Base-by-base conservation (phyloP, 2,329 filamentous ascomycete species). In the Penicillium sp. region DNA sequence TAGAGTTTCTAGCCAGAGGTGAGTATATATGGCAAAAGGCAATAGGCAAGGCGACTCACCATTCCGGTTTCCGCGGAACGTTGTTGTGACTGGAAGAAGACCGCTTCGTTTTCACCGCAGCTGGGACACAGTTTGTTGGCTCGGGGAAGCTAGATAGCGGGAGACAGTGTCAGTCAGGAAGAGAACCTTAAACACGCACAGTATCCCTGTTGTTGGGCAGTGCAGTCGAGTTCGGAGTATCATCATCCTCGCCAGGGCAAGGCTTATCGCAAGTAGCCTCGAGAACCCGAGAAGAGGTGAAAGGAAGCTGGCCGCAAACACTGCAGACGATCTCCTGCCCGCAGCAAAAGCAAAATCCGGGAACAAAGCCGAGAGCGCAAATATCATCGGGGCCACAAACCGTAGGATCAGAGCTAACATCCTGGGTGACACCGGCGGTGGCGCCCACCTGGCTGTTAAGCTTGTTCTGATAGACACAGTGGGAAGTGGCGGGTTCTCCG, bases 1-100 rank as follows among this genome's bases (percentile, higher is more conserved):
- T 92, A 92, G 42, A 93, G 75, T 89, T 90, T 91, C 89, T 93
- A 41, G 15, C 24, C 13, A 9, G 8, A 39, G 7, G 9, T 49
- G 24, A 49, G 35, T 33, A 15, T 12, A 23, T 29, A 4, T 10
- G 6, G 12, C 13, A 10, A 12, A 6, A 42, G 10, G 27, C 3
- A 12, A 10, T 37, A 3, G 32, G 9, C 1, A 9, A 12, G 8
- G 15, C 6, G 9, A 20, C 33, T 37, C 33, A 97, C 93, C 93
- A 98, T 98, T 76, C 93, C 93, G 39, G 93, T 98, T 72, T 97
- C 91, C 42, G 89, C 89, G 61, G 87, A 95, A 73, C 93, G 87
- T 77, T 97, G 91, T 70, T 98, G 93, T 54, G 91, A 96, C 76
- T 98, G 93, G 78, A 98, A 98, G 76, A 95, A 98, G 52, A 98